Base-by-base conservation (phyloP, 2,329 filamentous ascomycete genomes). In the Fusarium subglutinans region DNA sequence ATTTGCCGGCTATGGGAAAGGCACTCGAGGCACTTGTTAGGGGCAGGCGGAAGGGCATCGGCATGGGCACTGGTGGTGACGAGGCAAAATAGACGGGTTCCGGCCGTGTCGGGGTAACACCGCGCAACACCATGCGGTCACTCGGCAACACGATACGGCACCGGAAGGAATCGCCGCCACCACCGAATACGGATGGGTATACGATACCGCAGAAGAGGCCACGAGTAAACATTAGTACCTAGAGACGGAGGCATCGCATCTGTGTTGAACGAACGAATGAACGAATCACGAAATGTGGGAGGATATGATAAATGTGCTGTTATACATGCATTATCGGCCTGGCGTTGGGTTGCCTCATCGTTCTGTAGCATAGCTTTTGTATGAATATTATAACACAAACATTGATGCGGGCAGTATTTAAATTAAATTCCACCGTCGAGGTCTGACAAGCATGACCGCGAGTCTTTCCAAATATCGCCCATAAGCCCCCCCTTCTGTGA, bases 1-100 rank as follows among this genome's bases (percentile, higher is more conserved):
- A 98, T 84, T 80, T 98, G 72, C 91, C 93, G 71, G 94, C 92
- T 1, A 91, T 98, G 2, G 95, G 94, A 0, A 88, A 86, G 77
- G 95, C 93, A 72, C 81, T 98, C 40, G 85, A 87, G 76, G 93
- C 93, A 17, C 82, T 98, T 20, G 79, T 91, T 1, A 86, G 88
- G 63, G 95, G 91, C 3, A 86, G 93, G 61, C 85, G 83, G 68
- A 93, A 91, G 80, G 92, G 94, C 0, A 93, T 97, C 75, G 94
- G 95, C 4, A 73, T 91, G 68, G 89, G 91, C 3, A 54, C 48
- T 53, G 63, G 50, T 38, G 51, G 55, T 33, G 56, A 60, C 33
- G 63, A 68, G 44, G 37, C 47, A 44, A 71, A 45, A 35, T 64
- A 63, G 38, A 41, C 66, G 67, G 62, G 57, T 66, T 59, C 59